phyloP scores from a whole-genome alignment of 2,329 filamentous ascomycete species.

The Pseudogymnoascus pannorum region DNA sequence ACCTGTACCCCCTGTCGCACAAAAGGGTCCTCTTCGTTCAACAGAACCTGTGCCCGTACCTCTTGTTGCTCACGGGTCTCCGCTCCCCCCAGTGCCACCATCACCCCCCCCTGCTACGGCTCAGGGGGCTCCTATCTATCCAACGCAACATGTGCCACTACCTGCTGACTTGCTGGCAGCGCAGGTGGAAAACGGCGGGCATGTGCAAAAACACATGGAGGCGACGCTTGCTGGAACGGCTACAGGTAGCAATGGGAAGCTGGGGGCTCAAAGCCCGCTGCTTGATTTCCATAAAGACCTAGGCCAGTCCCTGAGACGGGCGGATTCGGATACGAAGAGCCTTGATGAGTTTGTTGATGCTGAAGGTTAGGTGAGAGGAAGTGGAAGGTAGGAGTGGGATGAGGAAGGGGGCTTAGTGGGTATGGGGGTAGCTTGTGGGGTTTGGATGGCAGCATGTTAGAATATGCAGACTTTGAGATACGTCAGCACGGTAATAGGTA shows the following conservation, averaged over 20 bases:
- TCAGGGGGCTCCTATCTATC: neutral
- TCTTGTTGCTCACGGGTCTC: neutral
- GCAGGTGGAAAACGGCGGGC: slow-evolving; percentile 22
- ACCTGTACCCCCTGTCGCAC: neutral
- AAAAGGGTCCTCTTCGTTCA: neutral
- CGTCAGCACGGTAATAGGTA: slow-evolving; percentile 8
- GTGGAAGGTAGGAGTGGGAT: neutral
- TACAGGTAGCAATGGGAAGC: slow-evolving; percentile 3
- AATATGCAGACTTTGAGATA: neutral
- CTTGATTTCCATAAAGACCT: slow-evolving; percentile 51
- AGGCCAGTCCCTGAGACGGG: slow-evolving; percentile 40
- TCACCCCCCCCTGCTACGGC: neutral
- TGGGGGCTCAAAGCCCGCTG: slow-evolving; percentile 14
- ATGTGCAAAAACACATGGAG: slow-evolving; percentile 25
- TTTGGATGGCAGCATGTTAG: slow-evolving; percentile 1
- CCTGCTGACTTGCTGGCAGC: slow-evolving; percentile 19
- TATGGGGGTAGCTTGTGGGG: neutral
- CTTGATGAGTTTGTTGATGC: slow-evolving; percentile 31
- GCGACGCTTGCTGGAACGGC: slow-evolving; percentile 21
- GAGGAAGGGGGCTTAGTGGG: neutral
- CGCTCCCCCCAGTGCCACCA: neutral
- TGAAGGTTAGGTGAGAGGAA: slow-evolving; percentile 17
- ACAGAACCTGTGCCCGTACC: neutral
- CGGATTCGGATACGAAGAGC: slow-evolving; percentile 14
- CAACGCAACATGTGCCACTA: slow-evolving; percentile 15